Conservation (phyloP, 78 protist genomes). For the Dictyostelium brefeldianum region DNA sequence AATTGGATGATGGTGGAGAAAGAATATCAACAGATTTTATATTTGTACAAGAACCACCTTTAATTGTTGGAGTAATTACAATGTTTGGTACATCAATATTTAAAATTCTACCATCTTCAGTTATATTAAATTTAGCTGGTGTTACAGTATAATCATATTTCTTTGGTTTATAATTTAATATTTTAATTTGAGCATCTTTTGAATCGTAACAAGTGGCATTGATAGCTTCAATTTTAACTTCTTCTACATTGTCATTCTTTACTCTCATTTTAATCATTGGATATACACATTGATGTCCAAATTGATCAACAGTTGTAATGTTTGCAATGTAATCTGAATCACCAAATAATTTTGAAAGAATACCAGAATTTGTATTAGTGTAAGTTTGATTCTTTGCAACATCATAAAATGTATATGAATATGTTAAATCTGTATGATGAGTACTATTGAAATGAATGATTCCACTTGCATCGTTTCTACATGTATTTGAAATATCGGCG, state of each 20-base stretch:
- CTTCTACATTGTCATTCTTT: neutral
- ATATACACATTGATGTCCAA: slow-evolving; percentile 22
- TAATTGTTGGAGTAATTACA: neutral
- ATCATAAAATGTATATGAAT: neutral
- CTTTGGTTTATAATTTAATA: slow-evolving; percentile 13
- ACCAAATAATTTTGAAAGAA: neutral
- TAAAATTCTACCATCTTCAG: neutral
- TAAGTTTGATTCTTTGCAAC: neutral
- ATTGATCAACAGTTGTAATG: slow-evolving; percentile 22
- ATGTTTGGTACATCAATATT: neutral
- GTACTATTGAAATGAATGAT: neutral
- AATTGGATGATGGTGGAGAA: slow-evolving; percentile 19
- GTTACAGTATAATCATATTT: slow-evolving; percentile 7
- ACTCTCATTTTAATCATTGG: too few relatives aligned
- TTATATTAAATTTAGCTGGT: slow-evolving; percentile 12
- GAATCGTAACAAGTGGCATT: slow-evolving; percentile 25
- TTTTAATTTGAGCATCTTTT: slow-evolving; percentile 32
- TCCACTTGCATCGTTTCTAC: slow-evolving; percentile 34
- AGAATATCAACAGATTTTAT: neutral
- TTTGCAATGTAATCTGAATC: neutral
- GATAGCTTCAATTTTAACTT: neutral
- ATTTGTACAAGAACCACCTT: neutral
- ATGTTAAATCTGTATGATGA: slow-evolving; percentile 22
- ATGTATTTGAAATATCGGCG: neutral
- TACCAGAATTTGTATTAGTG: neutral